These are phyloP conservation scores for Boletus mariae DNA, from an alignment of 1,284 basidiomycete genomes.

Conservation along the genomic window DNA sequence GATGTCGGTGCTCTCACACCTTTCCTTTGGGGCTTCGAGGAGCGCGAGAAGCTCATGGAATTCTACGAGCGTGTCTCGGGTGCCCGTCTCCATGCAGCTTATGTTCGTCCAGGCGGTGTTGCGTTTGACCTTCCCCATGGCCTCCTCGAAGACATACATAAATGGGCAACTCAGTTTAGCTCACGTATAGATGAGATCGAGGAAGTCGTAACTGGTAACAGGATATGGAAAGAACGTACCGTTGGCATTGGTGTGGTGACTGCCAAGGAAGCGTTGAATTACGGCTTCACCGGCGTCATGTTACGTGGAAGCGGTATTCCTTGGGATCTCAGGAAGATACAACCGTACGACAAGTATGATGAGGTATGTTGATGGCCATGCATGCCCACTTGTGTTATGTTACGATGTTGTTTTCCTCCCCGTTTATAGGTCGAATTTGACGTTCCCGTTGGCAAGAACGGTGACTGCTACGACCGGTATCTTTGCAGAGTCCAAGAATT, in stretches of 20 bases:
- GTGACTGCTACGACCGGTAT: slow-evolving; percentile 96
- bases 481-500: slow-evolving; percentile 98
- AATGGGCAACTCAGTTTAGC: slow-evolving; percentile 95
- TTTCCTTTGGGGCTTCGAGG: slow-evolving; percentile 99
- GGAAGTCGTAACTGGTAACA: slow-evolving; percentile 95
- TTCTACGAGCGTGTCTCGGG: slow-evolving; percentile 99
- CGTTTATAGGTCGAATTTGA: slow-evolving; percentile 87
- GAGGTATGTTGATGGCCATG: slow-evolving; percentile 48
- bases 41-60: slow-evolving; percentile 99
- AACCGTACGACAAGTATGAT: slow-evolving; percentile 96
- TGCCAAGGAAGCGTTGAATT: slow-evolving; percentile 90
- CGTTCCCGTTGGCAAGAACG: slow-evolving; percentile 92
- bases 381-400: no score
- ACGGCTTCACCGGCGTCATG: slow-evolving; percentile 97
- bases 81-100: slow-evolving; percentile 96
- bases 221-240: slow-evolving; percentile 97
- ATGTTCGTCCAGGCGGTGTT: slow-evolving; percentile 96
- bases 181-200: slow-evolving; percentile 95
- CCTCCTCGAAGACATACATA: slow-evolving; percentile 94
- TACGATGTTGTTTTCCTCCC: background rate
- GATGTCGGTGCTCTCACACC: slow-evolving; percentile 98
- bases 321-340: slow-evolving; percentile 93
- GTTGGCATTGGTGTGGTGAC: slow-evolving; percentile 90
- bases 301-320: slow-evolving; percentile 89
- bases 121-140: slow-evolving; percentile 98